Evolutionary conservation across 805 yeast species (phyloP).

Genomic region (Candida tammaniensis): DNA sequence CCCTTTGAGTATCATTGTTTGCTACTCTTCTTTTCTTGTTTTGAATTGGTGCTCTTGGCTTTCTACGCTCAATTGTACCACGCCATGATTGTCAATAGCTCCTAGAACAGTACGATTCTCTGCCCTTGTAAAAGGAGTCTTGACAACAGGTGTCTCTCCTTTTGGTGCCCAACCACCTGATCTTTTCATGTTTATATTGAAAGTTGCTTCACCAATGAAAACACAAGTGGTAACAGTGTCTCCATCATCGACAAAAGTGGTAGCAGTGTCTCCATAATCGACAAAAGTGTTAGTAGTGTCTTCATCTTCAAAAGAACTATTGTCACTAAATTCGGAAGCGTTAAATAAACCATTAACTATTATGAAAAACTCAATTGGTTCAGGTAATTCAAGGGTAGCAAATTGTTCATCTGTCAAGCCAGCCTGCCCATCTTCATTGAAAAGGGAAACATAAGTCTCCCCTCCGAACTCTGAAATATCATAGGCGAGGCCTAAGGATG

Average conservation of each 20-base stretch:
- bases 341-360: constrained; percentile 7
- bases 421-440: constrained; percentile 5
- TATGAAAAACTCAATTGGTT: constrained; percentile 7
- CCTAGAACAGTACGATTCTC: constrained; percentile 10
- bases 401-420: constrained; percentile 7
- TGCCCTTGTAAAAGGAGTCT: constrained; percentile 6
- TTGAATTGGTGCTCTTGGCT: constrained; percentile 6
- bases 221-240: constrained; percentile 9
- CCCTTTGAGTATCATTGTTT: constrained; percentile 2
- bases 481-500: constrained; percentile 3
- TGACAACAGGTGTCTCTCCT: constrained; percentile 12
- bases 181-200: constrained; percentile 13
- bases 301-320: constrained; percentile 3
- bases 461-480: constrained; percentile 6
- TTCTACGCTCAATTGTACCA: constrained; percentile 11
- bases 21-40: constrained; percentile 2
- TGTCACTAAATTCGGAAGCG: constrained; percentile 8
- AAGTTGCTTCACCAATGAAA: constrained; percentile 17
- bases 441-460: constrained; percentile 7
- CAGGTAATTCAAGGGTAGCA: constrained; percentile 7
- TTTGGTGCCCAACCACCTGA: constrained; percentile 11
- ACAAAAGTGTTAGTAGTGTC: not conserved
- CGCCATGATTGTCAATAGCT: constrained; percentile 10
- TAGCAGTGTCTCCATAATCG: constrained; percentile 1
- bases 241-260: constrained; percentile 3